Conservation (phyloP, 441 rosid genomes). For the Raphanus hybrid region DNA sequence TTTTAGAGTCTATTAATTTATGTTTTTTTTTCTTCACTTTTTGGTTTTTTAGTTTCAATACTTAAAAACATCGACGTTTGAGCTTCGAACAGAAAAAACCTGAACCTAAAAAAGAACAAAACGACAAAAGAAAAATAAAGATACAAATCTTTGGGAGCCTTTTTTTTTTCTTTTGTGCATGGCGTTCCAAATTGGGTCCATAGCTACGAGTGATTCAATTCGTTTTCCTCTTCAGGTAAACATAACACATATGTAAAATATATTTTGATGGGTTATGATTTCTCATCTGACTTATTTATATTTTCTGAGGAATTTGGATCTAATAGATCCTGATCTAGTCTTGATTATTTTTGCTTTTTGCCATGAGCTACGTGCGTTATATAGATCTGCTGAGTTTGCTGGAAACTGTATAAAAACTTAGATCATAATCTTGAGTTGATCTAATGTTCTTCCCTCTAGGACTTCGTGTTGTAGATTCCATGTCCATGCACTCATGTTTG, state of each 20-base stretch:
- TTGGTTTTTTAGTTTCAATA: slow-evolving; percentile 13
- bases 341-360: neutral
- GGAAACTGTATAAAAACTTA: neutral
- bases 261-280: neutral
- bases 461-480: neutral
- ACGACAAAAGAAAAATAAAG: neutral
- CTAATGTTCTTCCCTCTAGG: neutral
- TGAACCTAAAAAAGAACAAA: neutral
- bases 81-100: slow-evolving; percentile 36
- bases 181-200: slow-evolving; percentile 36
- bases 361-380: slow-evolving; percentile 4
- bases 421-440: slow-evolving; percentile 19
- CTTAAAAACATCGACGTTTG: slow-evolving; percentile 36
- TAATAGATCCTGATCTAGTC: slow-evolving; percentile 7
- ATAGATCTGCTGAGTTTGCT: slow-evolving; percentile 1
- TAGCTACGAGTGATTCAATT: slow-evolving; percentile 36
- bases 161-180: slow-evolving; percentile 33
- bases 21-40: neutral
- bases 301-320: neutral
- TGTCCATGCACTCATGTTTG: neutral
- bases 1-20: slow-evolving; percentile 22
- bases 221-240: slow-evolving; percentile 42
- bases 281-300: slow-evolving; percentile 8
- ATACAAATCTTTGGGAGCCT: slow-evolving; percentile 4
- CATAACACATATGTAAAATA: neutral